A percentile compares a stretch with the other conserved stretches of the same genome.
Conservation (phyloP, 2,329 filamentous ascomycete genomes). For the Penicillium sp. region DNA sequence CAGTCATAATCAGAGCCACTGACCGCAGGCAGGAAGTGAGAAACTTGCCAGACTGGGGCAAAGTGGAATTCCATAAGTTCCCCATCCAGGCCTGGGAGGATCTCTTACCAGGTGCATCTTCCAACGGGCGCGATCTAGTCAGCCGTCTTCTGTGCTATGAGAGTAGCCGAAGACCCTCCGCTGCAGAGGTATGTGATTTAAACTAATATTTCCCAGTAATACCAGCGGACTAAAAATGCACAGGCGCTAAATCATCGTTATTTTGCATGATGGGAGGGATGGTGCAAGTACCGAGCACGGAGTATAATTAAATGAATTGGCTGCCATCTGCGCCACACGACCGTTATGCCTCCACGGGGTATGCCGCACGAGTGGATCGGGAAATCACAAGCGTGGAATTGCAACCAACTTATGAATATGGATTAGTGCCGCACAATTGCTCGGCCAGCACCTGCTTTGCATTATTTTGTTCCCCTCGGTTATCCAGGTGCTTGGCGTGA, state of each 20-base stretch:
- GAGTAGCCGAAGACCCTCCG: slow-evolving; percentile 65
- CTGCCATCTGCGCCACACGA: slow-evolving; percentile 8
- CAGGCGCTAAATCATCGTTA: slow-evolving; percentile 44
- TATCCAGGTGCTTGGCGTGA: neutral
- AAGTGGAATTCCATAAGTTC: slow-evolving; percentile 77
- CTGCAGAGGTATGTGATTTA: slow-evolving; percentile 56
- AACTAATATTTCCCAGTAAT: neutral
- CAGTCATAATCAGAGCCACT: slow-evolving; percentile 2
- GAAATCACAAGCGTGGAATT: slow-evolving; percentile 6
- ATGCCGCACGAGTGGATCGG: slow-evolving; percentile 5
- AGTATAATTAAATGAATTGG: neutral
- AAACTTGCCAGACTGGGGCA: slow-evolving; percentile 81
- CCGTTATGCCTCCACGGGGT: neutral
- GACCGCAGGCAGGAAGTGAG: slow-evolving; percentile 35
- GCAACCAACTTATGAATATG: neutral
- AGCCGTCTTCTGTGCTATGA: slow-evolving; percentile 71
- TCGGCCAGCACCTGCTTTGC: neutral
- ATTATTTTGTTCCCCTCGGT: neutral
- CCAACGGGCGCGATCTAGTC: slow-evolving; percentile 65
- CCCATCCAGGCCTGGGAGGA: slow-evolving; percentile 66
- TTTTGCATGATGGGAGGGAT: slow-evolving; percentile 23
- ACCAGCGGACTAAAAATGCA: slow-evolving; percentile 14
- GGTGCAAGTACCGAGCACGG: neutral
- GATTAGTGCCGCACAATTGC: neutral
- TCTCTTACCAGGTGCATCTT: slow-evolving; percentile 64